Conservation (phyloP, 306 rosid species). For the Sicyos baderoa region DNA sequence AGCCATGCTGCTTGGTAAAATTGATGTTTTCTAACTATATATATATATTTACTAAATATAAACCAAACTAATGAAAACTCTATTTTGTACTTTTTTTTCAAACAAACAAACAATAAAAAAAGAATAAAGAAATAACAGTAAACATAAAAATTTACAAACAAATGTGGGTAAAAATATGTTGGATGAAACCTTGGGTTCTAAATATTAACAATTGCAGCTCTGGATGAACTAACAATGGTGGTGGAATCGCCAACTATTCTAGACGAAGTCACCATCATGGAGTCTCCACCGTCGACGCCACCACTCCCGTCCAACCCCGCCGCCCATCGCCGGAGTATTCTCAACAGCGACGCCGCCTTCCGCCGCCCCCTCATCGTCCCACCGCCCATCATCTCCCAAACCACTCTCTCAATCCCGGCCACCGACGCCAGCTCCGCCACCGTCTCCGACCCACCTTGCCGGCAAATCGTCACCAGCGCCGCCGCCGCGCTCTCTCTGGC, state of each 20-base stretch:
- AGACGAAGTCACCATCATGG: background rate
- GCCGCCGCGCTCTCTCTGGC: slow-evolving; percentile 86
- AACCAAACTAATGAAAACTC: too few relatives aligned
- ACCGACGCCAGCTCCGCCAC: slow-evolving; percentile 63
- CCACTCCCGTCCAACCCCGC: slow-evolving; percentile 42
- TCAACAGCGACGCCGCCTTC: slow-evolving; percentile 34
- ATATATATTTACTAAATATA: too few relatives aligned
- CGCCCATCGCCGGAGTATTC: slow-evolving; percentile 76
- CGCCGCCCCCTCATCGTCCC: slow-evolving; percentile 64
- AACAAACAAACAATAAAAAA: too few relatives aligned
- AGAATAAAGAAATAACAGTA: too few relatives aligned
- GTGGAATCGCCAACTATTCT: background rate
- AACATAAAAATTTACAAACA: background rate
- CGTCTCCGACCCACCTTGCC: slow-evolving; percentile 74
- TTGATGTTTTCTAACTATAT: too few relatives aligned
- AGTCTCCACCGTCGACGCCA: background rate
- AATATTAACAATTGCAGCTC: slow-evolving; percentile 2
- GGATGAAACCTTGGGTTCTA: background rate
- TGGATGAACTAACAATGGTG: slow-evolving; percentile 7
- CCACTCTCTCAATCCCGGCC: slow-evolving; percentile 64
- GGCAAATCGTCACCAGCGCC: slow-evolving; percentile 57
- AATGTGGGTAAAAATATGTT: background rate
- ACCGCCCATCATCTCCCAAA: slow-evolving; percentile 79
- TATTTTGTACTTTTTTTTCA: too few relatives aligned
- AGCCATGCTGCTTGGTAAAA: too few relatives aligned